These are phyloP conservation scores for Schizothecium vesticola DNA, from an alignment of 495 filamentous ascomycete species.

Conservation along the genomic window DNA sequence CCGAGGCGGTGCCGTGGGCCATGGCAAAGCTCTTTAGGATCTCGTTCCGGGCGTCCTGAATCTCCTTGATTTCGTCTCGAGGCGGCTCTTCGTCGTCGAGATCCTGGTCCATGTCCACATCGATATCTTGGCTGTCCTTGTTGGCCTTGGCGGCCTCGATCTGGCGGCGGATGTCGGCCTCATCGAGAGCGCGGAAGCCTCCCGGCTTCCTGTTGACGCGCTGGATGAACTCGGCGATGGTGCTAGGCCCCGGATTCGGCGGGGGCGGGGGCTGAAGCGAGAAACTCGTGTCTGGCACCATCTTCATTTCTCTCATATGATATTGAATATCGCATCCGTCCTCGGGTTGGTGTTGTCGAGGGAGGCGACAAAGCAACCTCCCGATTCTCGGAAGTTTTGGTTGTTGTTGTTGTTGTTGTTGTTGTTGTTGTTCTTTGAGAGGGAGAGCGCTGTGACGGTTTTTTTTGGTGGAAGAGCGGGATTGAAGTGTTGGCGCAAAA, in stretches of 20 bases:
- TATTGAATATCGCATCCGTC: not conserved
- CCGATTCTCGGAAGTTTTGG: not conserved
- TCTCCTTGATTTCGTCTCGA: constrained; percentile 31
- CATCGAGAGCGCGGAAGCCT: constrained; percentile 64
- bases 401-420: not conserved
- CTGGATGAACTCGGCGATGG: constrained; percentile 62
- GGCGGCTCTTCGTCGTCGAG: constrained; percentile 29
- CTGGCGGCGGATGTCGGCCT: constrained; percentile 55
- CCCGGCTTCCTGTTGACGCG: constrained; percentile 72
- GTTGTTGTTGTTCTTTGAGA: not conserved
- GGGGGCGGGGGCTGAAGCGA: constrained; percentile 59
- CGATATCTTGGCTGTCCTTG: constrained; percentile 22
- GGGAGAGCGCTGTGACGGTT: not conserved
- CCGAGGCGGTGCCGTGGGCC: constrained; percentile 18
- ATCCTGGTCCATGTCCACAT: not conserved
- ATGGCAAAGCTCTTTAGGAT: constrained; percentile 49
- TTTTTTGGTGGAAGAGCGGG: not conserved
- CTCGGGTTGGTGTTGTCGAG: not conserved
- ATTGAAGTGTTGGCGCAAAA: not conserved
- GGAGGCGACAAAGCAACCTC: not conserved
- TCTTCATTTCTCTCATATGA: not conserved
- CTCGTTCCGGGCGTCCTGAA: constrained; percentile 45
- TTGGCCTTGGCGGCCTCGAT: constrained; percentile 48
- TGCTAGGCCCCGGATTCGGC: constrained; percentile 50
- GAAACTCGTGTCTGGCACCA: constrained; percentile 32